Evolutionary conservation across 352 stramenopile species (phyloP).

Genomic region (Phytopythium sindhum): DNA sequence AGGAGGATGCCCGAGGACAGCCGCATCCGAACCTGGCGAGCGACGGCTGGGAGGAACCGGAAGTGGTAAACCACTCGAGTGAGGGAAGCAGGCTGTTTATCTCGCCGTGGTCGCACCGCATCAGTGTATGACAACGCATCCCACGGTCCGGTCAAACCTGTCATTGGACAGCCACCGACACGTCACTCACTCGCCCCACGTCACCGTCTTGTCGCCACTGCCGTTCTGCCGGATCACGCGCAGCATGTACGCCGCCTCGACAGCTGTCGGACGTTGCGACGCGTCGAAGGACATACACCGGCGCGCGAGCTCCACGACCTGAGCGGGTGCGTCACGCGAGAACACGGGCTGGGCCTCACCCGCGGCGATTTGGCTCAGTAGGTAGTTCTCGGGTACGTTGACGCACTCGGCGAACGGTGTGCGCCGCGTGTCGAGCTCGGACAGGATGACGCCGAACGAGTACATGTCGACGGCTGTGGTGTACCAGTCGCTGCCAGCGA

Average conservation of each 20-base stretch:
- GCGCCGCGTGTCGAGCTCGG: conserved; percentile 41
- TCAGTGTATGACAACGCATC: background rate
- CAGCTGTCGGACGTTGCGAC: conserved; percentile 17
- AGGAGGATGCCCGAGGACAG: background rate
- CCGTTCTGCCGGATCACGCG: conserved; percentile 1
- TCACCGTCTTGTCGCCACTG: background rate
- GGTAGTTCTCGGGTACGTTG: conserved; percentile 20
- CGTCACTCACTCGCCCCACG: conserved; percentile 1
- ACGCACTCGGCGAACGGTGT: conserved; percentile 29
- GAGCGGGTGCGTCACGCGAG: conserved; percentile 4
- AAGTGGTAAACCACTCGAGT: background rate
- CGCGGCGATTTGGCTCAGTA: conserved; percentile 22
- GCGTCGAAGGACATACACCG: conserved; percentile 26
- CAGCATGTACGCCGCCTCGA: conserved; percentile 28
- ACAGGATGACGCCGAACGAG: conserved; percentile 44
- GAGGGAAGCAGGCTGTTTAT: background rate
- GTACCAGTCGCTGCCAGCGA: conserved; percentile 47
- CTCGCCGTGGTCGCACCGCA: background rate
- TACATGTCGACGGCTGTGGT: conserved; percentile 38
- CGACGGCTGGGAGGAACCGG: background rate
- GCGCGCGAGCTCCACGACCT: conserved; percentile 19
- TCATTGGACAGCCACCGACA: background rate
- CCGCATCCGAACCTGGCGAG: background rate
- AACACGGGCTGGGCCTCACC: conserved; percentile 28
- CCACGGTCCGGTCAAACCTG: background rate